A percentile compares a stretch with the other conserved stretches of the same genome.
Evolutionary conservation across 345 rosid species (phyloP).

Genomic region (Eutrema yunnanense): DNA sequence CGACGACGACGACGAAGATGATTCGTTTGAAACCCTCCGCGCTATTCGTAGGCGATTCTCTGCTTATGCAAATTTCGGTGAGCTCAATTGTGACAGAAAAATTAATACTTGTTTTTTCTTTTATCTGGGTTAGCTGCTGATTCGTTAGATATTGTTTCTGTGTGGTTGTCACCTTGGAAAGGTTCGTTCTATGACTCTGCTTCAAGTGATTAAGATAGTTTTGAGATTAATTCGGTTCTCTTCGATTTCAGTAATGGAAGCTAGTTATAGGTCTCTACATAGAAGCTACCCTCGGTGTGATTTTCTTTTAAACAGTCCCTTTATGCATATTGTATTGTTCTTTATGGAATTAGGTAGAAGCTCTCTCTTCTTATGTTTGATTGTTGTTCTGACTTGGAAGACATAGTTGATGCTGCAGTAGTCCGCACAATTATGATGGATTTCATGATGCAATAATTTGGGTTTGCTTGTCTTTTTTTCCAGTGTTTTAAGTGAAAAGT

Average conservation of each 20-base stretch:
- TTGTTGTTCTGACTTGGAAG: background rate
- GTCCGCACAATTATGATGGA: background rate
- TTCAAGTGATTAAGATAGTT: conserved; percentile 1
- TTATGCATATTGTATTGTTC: background rate
- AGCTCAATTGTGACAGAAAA: conserved; percentile 9
- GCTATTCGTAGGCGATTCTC: conserved; percentile 67
- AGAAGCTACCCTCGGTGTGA: background rate
- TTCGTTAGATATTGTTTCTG: background rate
- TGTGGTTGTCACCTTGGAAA: background rate
- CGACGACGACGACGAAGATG: conserved; percentile 53
- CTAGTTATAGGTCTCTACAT: background rate
- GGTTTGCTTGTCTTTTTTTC: background rate
- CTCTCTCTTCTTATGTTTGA: conserved; percentile 7
- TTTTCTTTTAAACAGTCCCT: background rate
- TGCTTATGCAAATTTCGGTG: conserved; percentile 45
- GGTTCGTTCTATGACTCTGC: conserved; percentile 6
- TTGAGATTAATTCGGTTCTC: background rate
- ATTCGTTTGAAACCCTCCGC: conserved; percentile 65
- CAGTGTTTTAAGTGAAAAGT: background rate
- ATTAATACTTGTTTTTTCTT: background rate
- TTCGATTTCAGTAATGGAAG: background rate
- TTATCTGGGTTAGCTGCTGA: background rate
- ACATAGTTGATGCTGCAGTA: background rate
- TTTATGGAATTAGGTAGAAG: background rate
- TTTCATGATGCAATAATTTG: background rate